phyloP scores from a whole-genome alignment of 2,329 filamentous ascomycete genomes.

The Fusarium papillatum region DNA sequence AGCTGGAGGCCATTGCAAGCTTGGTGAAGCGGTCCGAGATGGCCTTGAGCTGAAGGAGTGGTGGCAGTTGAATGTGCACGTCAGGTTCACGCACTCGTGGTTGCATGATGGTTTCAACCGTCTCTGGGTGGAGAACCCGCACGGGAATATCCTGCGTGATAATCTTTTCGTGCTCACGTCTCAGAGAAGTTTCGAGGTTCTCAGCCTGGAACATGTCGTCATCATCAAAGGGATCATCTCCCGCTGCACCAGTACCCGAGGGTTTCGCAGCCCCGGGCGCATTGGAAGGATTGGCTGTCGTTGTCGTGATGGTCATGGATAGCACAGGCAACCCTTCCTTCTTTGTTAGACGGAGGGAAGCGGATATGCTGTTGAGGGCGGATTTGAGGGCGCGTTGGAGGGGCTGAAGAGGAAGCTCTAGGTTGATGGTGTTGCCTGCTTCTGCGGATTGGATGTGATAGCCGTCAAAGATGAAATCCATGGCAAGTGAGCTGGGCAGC shows the following conservation, averaged over 20 bases:
- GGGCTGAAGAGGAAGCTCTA: slow-evolving; percentile 91
- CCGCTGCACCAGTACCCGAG: slow-evolving; percentile 37
- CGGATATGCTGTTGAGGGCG: slow-evolving; percentile 83
- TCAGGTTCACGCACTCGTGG: slow-evolving; percentile 92
- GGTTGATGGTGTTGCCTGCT: slow-evolving; percentile 89
- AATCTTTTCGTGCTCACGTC: slow-evolving; percentile 86
- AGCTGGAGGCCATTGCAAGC: slow-evolving; percentile 71
- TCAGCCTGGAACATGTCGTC: slow-evolving; percentile 62
- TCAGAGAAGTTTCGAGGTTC: slow-evolving; percentile 68
- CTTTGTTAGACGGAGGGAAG: slow-evolving; percentile 91
- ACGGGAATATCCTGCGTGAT: slow-evolving; percentile 98
- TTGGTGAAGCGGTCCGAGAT: slow-evolving; percentile 97
- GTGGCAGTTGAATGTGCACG: slow-evolving; percentile 92
- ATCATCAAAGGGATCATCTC: slow-evolving; percentile 56
- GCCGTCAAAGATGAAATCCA: slow-evolving; percentile 89
- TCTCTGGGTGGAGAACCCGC: slow-evolving; percentile 85
- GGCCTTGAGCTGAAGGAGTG: slow-evolving; percentile 88
- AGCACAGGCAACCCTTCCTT: slow-evolving; percentile 90
- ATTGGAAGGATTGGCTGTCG: slow-evolving; percentile 61
- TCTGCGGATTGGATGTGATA: slow-evolving; percentile 91
- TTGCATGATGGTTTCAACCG: slow-evolving; percentile 94
- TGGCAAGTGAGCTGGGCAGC: slow-evolving; percentile 63
- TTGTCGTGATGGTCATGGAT: slow-evolving; percentile 89
- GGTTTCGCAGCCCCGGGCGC: slow-evolving; percentile 46
- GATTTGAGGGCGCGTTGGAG: slow-evolving; percentile 94